These are phyloP conservation scores for Tilletia indica DNA, from an alignment of 1,284 basidiomycete genomes.

Conservation along the genomic window DNA sequence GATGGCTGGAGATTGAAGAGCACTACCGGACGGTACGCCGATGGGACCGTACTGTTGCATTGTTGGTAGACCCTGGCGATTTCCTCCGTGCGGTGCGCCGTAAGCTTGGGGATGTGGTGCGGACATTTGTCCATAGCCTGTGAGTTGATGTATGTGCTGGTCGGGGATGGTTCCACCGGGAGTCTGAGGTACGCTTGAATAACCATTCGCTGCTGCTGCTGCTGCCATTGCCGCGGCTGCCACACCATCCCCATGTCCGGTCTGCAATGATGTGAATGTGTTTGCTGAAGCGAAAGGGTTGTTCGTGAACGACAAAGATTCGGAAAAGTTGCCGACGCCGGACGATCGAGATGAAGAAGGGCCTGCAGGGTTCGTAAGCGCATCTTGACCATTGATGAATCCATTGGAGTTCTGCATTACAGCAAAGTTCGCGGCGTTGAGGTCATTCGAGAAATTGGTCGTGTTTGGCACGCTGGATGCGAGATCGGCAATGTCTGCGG, in stretches of 20 bases:
- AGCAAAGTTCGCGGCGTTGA: too few species aligned
- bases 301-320: neutral
- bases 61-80: neutral
- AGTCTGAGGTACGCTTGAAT: neutral
- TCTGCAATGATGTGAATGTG: neutral
- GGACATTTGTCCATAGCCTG: neutral
- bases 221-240: neutral
- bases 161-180: neutral
- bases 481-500: neutral
- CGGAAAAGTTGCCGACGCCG: neutral
- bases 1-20: neutral
- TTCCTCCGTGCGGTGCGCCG: too few species aligned
- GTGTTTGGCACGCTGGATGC: neutral
- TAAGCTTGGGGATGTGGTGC: too few species aligned
- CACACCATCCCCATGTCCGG: neutral
- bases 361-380: neutral
- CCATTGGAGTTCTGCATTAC: neutral
- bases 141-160: neutral
- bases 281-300: neutral
- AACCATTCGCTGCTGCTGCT: neutral
- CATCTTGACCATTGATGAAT: neutral
- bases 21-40: neutral
- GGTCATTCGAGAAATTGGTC: neutral
- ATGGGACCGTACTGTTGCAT: neutral
- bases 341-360: slow-evolving; percentile 2